These are phyloP conservation scores for Gnomoniopsis sp. DNA, from an alignment of 2,329 filamentous ascomycete genomes.

Conservation along the genomic window DNA sequence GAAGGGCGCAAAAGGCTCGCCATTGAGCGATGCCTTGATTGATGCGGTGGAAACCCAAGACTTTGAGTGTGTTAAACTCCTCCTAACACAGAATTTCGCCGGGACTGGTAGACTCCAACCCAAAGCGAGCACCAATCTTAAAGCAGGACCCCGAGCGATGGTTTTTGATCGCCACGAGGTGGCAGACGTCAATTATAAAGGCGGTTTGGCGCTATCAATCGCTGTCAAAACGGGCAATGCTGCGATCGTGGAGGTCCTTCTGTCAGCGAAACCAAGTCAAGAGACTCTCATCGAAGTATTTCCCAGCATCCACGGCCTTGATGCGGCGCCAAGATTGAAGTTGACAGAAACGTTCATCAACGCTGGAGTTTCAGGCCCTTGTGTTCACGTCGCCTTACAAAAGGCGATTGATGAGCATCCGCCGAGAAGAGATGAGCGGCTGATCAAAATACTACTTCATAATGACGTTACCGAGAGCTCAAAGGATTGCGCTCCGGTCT, in stretches of 20 bases:
- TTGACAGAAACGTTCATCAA: conserved; percentile 49
- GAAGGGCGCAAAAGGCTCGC: conserved; percentile 46
- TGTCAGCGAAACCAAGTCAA: conserved; percentile 42
- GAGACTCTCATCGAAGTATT: conserved; percentile 48
- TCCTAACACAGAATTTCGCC: conserved; percentile 47
- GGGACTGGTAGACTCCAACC: conserved; percentile 25
- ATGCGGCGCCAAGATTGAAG: conserved; percentile 39
- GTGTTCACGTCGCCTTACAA: conserved; percentile 48
- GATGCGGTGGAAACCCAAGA: conserved; percentile 48
- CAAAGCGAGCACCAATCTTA: conserved; percentile 24
- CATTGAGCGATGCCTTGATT: conserved; percentile 48
- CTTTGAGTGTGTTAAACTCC: conserved; percentile 41
- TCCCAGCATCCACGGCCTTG: conserved; percentile 42
- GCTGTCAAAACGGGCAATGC: conserved; percentile 45
- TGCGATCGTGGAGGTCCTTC: conserved; percentile 41
- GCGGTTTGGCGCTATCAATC: conserved; percentile 47
- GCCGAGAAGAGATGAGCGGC: conserved; percentile 43
- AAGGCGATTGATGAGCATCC: conserved; percentile 48
- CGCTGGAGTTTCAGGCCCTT: conserved; percentile 43
- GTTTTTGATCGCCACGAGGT: conserved; percentile 42
- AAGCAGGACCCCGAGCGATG: conserved; percentile 27
- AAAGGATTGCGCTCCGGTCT: conserved; percentile 46
- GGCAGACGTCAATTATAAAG: conserved; percentile 51
- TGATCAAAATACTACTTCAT: conserved; percentile 50
- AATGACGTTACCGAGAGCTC: conserved; percentile 54